Evolutionary conservation across 2,329 filamentous ascomycete species (phyloP), one percentile per base, ranked within the genome.

Genomic region (Myriosclerotinia duriaeana): DNA sequence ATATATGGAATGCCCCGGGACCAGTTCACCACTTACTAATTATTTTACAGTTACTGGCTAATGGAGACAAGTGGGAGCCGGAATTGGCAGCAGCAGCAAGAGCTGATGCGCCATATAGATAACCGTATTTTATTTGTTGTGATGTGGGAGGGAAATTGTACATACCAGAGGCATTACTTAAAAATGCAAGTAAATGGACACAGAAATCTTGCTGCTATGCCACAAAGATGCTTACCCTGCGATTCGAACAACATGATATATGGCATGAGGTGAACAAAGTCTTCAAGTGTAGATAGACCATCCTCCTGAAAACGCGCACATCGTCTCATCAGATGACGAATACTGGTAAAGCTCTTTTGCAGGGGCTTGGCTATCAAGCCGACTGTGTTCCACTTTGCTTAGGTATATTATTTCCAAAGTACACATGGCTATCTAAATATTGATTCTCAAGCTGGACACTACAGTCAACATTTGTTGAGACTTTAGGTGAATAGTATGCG

Each of bases 41-140:
- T 74, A 34, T 30, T 64, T 30, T 34, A 84, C 96, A 96, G 82
- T 81, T 96, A 71, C 80, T 97, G 71, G 82, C 91, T 72, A 96
- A 96, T 77, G 92, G 93, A 75, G 93, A 96, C 82, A 94, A 93
- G 81, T 99, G 95, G 95, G 95, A 99, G 83, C 93, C 95, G 9
- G 95, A 99, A 81, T 84, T 99, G 76, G 94, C 94, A 1, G 94
- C 95, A 67, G 89, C 87, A 72, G 95, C 95, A 77, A 89, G 93
- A 76, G 95, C 95, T 69, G 95, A 99, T 84, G 88, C 93, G 65
- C 94, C 94, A 62, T 98, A 93, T 83, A 86, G 91, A 85, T 94
- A 88, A 84, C 42, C n/a, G 30, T 46, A 14, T 30, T 48, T 53
- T 63, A n/a, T 63, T 54, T 65, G 34, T 65, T 34, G 46, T 3